Base-by-base conservation (phyloP, 2,329 filamentous ascomycete species). In the Alternaria ethzedia region DNA sequence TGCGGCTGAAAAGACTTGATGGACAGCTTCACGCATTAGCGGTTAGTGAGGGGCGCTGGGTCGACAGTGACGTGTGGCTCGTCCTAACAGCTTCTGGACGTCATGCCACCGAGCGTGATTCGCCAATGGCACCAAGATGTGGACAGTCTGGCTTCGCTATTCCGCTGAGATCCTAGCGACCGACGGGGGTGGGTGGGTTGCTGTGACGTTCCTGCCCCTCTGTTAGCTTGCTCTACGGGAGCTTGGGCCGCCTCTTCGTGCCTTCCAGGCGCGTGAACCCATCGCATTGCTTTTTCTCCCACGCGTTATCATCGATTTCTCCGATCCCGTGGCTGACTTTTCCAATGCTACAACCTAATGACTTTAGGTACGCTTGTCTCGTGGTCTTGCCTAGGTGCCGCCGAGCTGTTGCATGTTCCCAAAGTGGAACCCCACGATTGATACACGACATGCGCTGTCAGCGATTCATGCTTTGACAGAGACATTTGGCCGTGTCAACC, bases 41-140 rank as follows among this genome's bases (percentile, higher is more conserved):
- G 71, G 66, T 66, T 73, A 73, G 69, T 66, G 70, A 73, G 72
- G 71, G 74, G 71, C 68, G 63, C 61, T 67, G 67, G 64, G 58
- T 67, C 64, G 36, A 45, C 54, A 69, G 71, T 77, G 74, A 75
- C 74, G 74, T 74, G 72, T 71, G 62, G 68, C 61, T 65, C 21
- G 26, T 64, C 57, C 61, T 64, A 57, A 41, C 44, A 58, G 47
- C 61, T 46, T 41, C 51, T 57, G 30, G 49, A 70, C 70, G 74
- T 73, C 72, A 73, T 70, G 59, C 49, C 47, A 13, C 28, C 15
- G 44, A 26, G 54, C 32, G 7, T 64, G 54, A 69, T 71, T 70
- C 63, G 67, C 65, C 70, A 71, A 73, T 72, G 59, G 66, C 17
- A 28, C 45, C 47, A 47, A 62, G 45, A 23, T 61, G 68, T 70